Percentiles rank a stretch among this genome's conserved stretches.
phyloP scores from a whole-genome alignment of 2,329 filamentous ascomycete species.

The Fusarium tupiense region DNA sequence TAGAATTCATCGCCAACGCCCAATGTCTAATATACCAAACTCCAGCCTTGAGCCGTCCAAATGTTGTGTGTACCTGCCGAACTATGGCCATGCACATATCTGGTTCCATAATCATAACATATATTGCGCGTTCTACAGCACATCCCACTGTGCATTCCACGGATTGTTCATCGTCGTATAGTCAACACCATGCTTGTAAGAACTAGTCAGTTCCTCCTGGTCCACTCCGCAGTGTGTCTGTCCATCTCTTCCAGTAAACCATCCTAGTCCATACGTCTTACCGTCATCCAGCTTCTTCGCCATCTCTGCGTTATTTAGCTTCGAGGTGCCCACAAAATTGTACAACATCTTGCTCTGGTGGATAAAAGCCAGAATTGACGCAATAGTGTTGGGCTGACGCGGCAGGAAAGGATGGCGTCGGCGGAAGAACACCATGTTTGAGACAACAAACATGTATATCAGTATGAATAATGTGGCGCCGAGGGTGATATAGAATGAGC shows the following conservation, averaged over 20 bases:
- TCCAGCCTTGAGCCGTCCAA: constrained; percentile 3
- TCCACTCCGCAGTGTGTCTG: constrained; percentile 81
- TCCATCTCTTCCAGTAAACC: constrained; percentile 79
- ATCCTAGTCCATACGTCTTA: constrained; percentile 78
- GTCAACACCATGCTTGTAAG: constrained; percentile 72
- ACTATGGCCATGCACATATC: constrained; percentile 19
- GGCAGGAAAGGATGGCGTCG: constrained; percentile 78
- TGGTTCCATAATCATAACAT: constrained; percentile 19
- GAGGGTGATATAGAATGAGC: constrained; percentile 75
- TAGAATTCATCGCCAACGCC: constrained; percentile 22
- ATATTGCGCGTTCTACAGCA: constrained; percentile 37
- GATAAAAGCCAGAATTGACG: constrained; percentile 79
- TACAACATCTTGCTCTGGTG: constrained; percentile 84
- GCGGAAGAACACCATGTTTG: constrained; percentile 67
- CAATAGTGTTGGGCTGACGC: constrained; percentile 81
- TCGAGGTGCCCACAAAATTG: constrained; percentile 76
- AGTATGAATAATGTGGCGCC: constrained; percentile 70
- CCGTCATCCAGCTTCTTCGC: constrained; percentile 65
- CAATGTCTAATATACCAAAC: constrained; percentile 24
- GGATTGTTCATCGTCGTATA: constrained; percentile 61
- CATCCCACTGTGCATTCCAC: constrained; percentile 58
- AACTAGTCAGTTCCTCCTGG: constrained; percentile 74
- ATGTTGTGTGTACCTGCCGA: constrained; percentile 6
- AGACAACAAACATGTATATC: constrained; percentile 69
- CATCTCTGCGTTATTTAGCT: constrained; percentile 70